Evolutionary conservation across 2,329 filamentous ascomycete genomes (phyloP).

Genomic region (Sarocladium kiliense): DNA sequence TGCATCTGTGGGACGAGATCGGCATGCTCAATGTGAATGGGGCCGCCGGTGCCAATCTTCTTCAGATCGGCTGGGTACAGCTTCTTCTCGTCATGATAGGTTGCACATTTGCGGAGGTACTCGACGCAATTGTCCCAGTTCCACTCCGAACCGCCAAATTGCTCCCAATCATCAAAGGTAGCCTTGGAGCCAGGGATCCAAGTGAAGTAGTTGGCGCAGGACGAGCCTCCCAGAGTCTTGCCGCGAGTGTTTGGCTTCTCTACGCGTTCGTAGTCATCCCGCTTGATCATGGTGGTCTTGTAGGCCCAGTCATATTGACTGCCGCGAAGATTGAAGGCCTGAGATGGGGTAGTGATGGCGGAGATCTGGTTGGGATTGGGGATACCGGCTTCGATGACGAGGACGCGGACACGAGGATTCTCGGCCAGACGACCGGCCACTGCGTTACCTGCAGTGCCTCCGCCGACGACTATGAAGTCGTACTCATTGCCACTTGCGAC

Average conservation of each 20-base stretch:
- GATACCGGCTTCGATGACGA: conserved; percentile 43
- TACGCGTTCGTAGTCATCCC: conserved; percentile 53
- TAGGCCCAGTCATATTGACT: conserved; percentile 56
- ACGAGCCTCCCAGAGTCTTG: conserved; percentile 54
- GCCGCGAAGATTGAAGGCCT: conserved; percentile 47
- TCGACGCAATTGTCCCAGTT: conserved; percentile 45
- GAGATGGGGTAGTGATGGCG: conserved; percentile 47
- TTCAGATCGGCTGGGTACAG: conserved; percentile 38
- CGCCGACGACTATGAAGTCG: conserved; percentile 28
- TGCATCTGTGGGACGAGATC: conserved; percentile 47
- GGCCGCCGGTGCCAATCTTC: conserved; percentile 47
- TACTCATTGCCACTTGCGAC: conserved; percentile 12
- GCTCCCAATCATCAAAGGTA: conserved; percentile 65
- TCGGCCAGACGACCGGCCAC: conserved; percentile 31
- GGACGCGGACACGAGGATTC: conserved; percentile 31
- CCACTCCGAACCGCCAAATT: conserved; percentile 65
- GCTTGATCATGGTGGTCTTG: conserved; percentile 56
- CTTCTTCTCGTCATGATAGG: conserved; percentile 49
- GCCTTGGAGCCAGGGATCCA: conserved; percentile 54
- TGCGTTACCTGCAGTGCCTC: conserved; percentile 31
- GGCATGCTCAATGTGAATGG: conserved; percentile 48
- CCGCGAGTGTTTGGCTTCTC: conserved; percentile 60
- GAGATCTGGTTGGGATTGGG: conserved; percentile 43
- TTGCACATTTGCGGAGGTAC: conserved; percentile 52
- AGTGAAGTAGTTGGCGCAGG: conserved; percentile 57